These are phyloP conservation scores for Basipetospora chlamydospora DNA, from an alignment of 2,329 filamentous ascomycete species.

Conservation along the genomic window DNA sequence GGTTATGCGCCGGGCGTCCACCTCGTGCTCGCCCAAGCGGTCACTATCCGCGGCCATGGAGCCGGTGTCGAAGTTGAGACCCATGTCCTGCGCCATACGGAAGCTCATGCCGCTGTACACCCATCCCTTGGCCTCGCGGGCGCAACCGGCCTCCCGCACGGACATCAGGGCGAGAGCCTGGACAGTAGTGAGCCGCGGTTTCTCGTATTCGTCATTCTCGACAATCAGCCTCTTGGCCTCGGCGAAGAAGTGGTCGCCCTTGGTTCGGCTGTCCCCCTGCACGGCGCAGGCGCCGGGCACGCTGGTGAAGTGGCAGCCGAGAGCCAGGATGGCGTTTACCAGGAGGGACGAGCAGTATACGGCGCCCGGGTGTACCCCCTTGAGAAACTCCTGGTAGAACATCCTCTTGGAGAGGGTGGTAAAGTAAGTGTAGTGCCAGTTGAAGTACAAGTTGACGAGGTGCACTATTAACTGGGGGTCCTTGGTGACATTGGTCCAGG, in stretches of 20 bases:
- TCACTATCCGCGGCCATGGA: slow-evolving; percentile 44
- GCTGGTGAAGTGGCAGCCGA: slow-evolving; percentile 87
- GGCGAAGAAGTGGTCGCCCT: slow-evolving; percentile 89
- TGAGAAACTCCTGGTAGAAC: slow-evolving; percentile 74
- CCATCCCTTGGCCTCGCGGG: slow-evolving; percentile 89
- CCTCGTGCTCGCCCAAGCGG: slow-evolving; percentile 60
- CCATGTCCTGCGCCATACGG: slow-evolving; percentile 89
- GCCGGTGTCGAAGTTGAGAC: slow-evolving; percentile 70
- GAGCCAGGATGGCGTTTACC: slow-evolving; percentile 84
- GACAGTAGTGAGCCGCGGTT: slow-evolving; percentile 74
- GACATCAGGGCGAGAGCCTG: slow-evolving; percentile 94
- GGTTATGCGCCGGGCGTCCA: slow-evolving; percentile 79
- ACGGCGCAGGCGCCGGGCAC: slow-evolving; percentile 56
- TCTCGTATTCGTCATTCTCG: slow-evolving; percentile 86
- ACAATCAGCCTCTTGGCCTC: slow-evolving; percentile 83
- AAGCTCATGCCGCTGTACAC: slow-evolving; percentile 98
- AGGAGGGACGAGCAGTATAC: slow-evolving; percentile 78
- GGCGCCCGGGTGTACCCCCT: slow-evolving; percentile 46
- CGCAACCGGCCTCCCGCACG: slow-evolving; percentile 87
- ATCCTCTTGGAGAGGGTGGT: slow-evolving; percentile 74
- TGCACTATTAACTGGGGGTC: slow-evolving; percentile 70
- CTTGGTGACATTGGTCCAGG: slow-evolving; percentile 76
- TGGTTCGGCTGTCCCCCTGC: slow-evolving; percentile 64
- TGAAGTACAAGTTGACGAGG: slow-evolving; percentile 94
- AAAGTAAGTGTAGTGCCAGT: slow-evolving; percentile 95